Evolutionary conservation across 306 rosid genomes (phyloP).

Genomic region (Malus orientalis): DNA sequence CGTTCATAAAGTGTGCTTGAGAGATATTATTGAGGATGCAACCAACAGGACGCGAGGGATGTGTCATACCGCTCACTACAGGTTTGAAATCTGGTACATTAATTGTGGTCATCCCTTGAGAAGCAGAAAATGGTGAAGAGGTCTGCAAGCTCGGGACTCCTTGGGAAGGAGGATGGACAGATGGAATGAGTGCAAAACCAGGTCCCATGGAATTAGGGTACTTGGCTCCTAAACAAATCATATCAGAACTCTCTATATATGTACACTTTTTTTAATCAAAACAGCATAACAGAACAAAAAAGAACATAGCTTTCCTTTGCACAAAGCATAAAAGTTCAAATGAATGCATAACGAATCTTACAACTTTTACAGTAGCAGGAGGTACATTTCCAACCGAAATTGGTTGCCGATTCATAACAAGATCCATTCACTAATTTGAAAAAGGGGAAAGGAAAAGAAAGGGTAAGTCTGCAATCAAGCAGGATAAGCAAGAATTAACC

Average conservation of each 20-base stretch:
- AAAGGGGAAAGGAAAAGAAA: not conserved
- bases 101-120: conserved; percentile 71
- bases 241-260: conserved; percentile 12
- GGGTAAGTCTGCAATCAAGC: conserved; percentile 15
- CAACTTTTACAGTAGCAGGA: conserved; percentile 92
- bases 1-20: conserved; percentile 67
- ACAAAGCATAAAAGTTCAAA: conserved; percentile 1
- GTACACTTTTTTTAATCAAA: not conserved
- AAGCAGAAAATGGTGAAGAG: conserved; percentile 74
- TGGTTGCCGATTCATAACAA: conserved; percentile 56
- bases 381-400: conserved; percentile 53
- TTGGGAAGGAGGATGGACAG: conserved; percentile 73
- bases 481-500: conserved; percentile 17
- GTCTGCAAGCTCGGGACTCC: conserved; percentile 81
- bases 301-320: not conserved
- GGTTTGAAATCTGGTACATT: conserved; percentile 76
- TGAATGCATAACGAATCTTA: conserved; percentile 21
- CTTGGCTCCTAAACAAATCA: conserved; percentile 64
- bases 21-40: conserved; percentile 82
- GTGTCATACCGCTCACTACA: conserved; percentile 47
- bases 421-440: conserved; percentile 68
- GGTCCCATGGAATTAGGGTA: conserved; percentile 76
- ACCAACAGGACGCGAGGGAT: conserved; percentile 66
- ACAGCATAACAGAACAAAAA: conserved; percentile 1
- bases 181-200: conserved; percentile 51